Percentiles rank a stretch among this genome's conserved stretches.
Conservation (phyloP, 2,329 filamentous ascomycete genomes). For the Epichloe brachyelytri region DNA sequence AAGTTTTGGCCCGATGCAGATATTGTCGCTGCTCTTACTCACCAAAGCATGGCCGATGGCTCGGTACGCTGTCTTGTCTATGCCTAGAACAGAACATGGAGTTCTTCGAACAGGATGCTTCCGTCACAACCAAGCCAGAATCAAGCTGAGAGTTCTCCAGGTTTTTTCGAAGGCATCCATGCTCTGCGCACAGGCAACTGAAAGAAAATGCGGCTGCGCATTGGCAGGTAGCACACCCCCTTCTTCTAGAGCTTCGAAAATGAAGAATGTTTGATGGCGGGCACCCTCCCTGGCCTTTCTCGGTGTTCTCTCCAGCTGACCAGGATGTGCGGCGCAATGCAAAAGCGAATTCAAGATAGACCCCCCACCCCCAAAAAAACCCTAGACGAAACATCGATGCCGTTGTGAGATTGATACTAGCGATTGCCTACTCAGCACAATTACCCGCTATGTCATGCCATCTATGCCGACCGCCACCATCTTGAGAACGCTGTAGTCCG, state of each 20-base stretch:
- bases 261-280: background rate
- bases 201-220: background rate
- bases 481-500: conserved; percentile 7
- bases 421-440: conserved; percentile 4
- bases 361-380: background rate
- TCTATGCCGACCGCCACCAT: conserved; percentile 11
- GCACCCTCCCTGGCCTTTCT: background rate
- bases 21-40: background rate
- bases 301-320: conserved; percentile 5
- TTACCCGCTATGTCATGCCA: conserved; percentile 9
- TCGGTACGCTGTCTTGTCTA: background rate
- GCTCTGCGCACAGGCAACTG: background rate
- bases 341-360: background rate
- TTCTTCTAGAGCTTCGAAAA: conserved; percentile 3
- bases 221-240: background rate
- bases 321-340: background rate
- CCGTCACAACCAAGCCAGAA: background rate
- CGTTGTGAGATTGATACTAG: conserved; percentile 8
- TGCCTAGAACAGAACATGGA: background rate
- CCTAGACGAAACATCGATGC: conserved; percentile 6
- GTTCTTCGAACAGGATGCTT: background rate
- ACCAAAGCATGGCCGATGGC: background rate
- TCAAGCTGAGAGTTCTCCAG: background rate
- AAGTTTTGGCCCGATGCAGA: too few species aligned
- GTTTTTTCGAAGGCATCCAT: background rate